A percentile compares a stretch with the other conserved stretches of the same genome.
Conservation (phyloP, 1,284 basidiomycete species). For the Rhodotorula sp. region DNA sequence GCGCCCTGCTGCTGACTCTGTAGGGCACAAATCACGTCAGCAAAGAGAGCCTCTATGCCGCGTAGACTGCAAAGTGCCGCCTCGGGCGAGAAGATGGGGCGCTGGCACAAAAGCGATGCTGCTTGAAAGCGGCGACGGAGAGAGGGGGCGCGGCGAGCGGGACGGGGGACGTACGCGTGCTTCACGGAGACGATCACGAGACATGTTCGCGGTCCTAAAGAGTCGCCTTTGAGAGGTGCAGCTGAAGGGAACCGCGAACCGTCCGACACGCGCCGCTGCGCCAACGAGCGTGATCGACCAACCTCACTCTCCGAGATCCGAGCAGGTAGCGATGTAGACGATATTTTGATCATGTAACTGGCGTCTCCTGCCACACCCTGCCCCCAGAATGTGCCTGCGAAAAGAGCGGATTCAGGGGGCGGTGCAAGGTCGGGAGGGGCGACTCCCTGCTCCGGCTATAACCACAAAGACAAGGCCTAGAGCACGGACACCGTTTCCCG, state of each 20-base stretch:
- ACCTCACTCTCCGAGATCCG: too few relatives aligned
- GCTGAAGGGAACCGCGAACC: too few relatives aligned
- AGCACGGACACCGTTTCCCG: too few relatives aligned
- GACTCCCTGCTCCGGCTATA: neutral
- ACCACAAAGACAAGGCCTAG: neutral
- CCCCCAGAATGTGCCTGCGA: too few relatives aligned
- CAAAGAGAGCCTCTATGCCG: neutral
- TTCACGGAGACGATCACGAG: slow-evolving; percentile 38
- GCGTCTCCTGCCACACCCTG: too few relatives aligned
- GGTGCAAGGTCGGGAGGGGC: too few relatives aligned
- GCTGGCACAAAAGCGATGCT: neutral
- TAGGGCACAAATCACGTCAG: neutral
- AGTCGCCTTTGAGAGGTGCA: neutral
- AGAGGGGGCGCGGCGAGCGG: too few relatives aligned
- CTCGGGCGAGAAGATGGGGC: neutral
- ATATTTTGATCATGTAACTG: too few relatives aligned
- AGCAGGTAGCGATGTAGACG: too few relatives aligned
- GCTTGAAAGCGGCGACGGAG: neutral
- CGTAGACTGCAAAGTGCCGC: neutral
- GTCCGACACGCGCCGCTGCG: too few relatives aligned
- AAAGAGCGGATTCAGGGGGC: too few relatives aligned
- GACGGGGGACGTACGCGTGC: slow-evolving; percentile 25
- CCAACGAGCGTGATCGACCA: too few relatives aligned
- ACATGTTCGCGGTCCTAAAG: slow-evolving; percentile 3
- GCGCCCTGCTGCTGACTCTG: slow-evolving; percentile 19